Base-by-base conservation (phyloP, 2,329 filamentous ascomycete genomes). In the Penicillium sp. region DNA sequence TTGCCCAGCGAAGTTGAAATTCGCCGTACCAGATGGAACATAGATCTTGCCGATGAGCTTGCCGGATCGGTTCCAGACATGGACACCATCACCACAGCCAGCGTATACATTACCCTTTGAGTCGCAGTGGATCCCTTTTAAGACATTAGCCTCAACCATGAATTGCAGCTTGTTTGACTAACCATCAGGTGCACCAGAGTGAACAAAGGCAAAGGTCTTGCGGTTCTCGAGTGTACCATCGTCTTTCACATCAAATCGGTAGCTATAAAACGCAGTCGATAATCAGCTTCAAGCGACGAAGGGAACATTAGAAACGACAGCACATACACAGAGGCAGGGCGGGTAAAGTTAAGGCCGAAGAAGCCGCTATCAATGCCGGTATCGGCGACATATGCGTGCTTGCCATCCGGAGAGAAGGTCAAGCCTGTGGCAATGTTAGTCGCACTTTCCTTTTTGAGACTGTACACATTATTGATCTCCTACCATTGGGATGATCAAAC, bases 21-120 rank as follows among this genome's bases (percentile, higher is more conserved):
- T 77, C 15, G 75, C 74, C 1, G 56, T 43, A 13, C 47, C 48
- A 6, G 53, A 40, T 21, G 54, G 51, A 61, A 66, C 1, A 61
- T 69, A 44, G 40, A 84, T 78, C 66, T 83, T 84, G 3, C 75
- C 68, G 58, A 84, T 72, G 31, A 78, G 57, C 7, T 54, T 70
- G 0, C 77, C 78, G 5, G 68, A 67, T 0, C 69, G 59, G 54
- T 70, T 72, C 75, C 76, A 81, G 4, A 80, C 70, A 49, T 78
- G 72, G 19, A 80, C 64, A 0, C 77, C 77, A 57, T 80, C 77
- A 0, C 75, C 76, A 51, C 74, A 77, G 0, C 74, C 76, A 9
- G 72, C 71, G 64, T 78, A 80, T 1, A 81, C 73, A 58, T 80
- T 80, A 7, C 78, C 78, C n/a, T 71, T 58, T 0, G 67, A 68